Conservation (phyloP, 2,329 filamentous ascomycete genomes). For the Aphanocladium album region DNA sequence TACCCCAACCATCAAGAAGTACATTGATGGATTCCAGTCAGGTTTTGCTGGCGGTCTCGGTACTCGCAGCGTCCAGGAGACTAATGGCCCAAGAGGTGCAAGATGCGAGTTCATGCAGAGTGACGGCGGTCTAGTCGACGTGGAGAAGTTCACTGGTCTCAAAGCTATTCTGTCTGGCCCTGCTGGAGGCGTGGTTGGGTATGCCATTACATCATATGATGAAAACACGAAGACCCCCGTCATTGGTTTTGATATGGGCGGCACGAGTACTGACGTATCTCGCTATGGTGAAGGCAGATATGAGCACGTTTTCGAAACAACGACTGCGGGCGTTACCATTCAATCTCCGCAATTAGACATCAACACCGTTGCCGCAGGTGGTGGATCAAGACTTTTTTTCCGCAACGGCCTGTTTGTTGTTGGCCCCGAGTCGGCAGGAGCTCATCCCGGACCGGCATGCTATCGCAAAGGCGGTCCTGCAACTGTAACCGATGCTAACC, state of each 20-base stretch:
- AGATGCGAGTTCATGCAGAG: conserved; percentile 96
- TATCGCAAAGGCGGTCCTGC: conserved; percentile 86
- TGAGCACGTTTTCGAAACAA: conserved; percentile 92
- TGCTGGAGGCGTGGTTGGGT: conserved; percentile 89
- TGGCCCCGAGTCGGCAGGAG: conserved; percentile 82
- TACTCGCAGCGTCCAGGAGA: conserved; percentile 64
- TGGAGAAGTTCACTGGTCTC: conserved; percentile 76
- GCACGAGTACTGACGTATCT: conserved; percentile 87
- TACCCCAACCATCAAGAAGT: conserved; percentile 37
- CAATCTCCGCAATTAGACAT: conserved; percentile 91
- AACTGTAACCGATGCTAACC: conserved; percentile 89
- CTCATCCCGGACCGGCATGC: conserved; percentile 84
- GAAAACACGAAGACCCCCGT: conserved; percentile 75
- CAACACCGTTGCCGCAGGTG: conserved; percentile 89
- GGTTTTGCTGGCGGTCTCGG: conserved; percentile 80
- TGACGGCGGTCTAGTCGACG: conserved; percentile 68
- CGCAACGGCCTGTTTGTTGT: conserved; percentile 86
- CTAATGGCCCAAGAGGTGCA: conserved; percentile 61
- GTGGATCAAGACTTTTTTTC: conserved; percentile 80
- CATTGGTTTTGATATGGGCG: conserved; percentile 95
- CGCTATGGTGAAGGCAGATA: conserved; percentile 80
- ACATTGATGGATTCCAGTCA: conserved; percentile 67
- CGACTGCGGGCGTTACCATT: conserved; percentile 88
- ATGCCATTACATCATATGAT: conserved; percentile 88
- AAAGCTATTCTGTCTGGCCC: conserved; percentile 84